Evolutionary conservation across 140 eudicot species (phyloP).

Genomic region (Flaveria floridana): DNA sequence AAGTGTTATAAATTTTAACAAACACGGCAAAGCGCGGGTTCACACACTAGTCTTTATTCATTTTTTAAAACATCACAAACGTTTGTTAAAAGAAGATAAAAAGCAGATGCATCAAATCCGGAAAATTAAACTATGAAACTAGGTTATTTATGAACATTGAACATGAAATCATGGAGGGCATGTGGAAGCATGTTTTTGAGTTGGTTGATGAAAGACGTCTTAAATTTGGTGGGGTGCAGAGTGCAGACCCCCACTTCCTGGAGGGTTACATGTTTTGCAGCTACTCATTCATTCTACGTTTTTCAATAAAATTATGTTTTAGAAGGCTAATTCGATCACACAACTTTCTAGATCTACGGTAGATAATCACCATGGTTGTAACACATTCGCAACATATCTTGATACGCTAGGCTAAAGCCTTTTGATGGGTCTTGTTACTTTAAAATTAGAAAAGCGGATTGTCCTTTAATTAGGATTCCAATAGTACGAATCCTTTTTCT

Average conservation of each 20-base stretch:
- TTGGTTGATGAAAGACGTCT: constrained; percentile 21
- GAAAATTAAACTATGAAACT: not conserved
- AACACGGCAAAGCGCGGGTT: no score
- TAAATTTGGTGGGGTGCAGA: not conserved
- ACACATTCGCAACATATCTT: no score
- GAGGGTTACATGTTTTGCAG: constrained; percentile 18
- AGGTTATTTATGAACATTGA: constrained; percentile 12
- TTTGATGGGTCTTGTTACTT: no score
- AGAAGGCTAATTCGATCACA: no score
- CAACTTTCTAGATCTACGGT: no score
- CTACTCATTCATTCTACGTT: not conserved
- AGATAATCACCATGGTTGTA: no score
- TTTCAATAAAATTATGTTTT: no score
- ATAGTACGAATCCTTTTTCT: no score
- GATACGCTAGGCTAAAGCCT: no score
- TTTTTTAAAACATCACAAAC: not conserved
- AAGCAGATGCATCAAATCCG: not conserved
- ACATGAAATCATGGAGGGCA: constrained; percentile 27
- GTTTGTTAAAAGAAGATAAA: not conserved
- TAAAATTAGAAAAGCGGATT: no score
- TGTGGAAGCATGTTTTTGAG: constrained; percentile 27
- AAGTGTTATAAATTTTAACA: no score
- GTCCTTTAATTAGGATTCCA: no score
- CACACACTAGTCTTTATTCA: not conserved
- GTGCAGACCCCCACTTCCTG: constrained; percentile 16